Evolutionary conservation across 176 grass and related monocot genomes (phyloP).

Genomic region (Aegilops sharonensis): DNA sequence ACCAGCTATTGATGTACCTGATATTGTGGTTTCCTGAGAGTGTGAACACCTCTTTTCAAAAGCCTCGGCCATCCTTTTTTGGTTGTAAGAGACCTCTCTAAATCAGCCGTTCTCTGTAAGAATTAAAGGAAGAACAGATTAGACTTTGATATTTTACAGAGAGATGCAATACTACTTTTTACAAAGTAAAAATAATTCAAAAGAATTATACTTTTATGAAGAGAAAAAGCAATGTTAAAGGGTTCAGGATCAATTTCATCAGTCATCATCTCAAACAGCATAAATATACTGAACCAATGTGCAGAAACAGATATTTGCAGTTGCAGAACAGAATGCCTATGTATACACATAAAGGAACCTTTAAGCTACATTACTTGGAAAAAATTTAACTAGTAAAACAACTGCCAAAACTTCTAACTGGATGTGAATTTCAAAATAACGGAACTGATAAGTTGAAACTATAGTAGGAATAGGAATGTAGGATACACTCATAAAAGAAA

Average conservation of each 20-base stretch:
- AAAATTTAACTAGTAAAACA: not conserved
- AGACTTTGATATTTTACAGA: not conserved
- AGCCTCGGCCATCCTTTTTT: constrained; percentile 72
- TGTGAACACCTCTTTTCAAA: constrained; percentile 86
- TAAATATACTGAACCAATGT: not conserved
- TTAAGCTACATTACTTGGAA: not conserved
- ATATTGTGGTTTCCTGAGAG: constrained; percentile 84
- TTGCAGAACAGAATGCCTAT: not conserved
- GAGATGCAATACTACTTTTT: not conserved
- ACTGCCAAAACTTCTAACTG: constrained; percentile 2
- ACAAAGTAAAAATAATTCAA: not conserved
- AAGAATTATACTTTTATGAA: too few relatives aligned
- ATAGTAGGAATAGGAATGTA: too few relatives aligned
- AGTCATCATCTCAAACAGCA: not conserved
- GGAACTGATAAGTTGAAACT: not conserved
- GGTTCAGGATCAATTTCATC: not conserved
- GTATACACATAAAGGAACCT: not conserved
- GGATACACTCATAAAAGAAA: not conserved
- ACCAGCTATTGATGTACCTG: constrained; percentile 46
- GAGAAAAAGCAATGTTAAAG: too few relatives aligned
- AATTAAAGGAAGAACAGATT: not conserved
- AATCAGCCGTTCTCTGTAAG: constrained; percentile 4
- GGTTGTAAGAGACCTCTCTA: constrained; percentile 59
- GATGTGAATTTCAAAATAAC: not conserved
- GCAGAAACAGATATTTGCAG: not conserved